Evolutionary conservation across 257 asterid genomes (phyloP).

Genomic region (Ilex asprella): DNA sequence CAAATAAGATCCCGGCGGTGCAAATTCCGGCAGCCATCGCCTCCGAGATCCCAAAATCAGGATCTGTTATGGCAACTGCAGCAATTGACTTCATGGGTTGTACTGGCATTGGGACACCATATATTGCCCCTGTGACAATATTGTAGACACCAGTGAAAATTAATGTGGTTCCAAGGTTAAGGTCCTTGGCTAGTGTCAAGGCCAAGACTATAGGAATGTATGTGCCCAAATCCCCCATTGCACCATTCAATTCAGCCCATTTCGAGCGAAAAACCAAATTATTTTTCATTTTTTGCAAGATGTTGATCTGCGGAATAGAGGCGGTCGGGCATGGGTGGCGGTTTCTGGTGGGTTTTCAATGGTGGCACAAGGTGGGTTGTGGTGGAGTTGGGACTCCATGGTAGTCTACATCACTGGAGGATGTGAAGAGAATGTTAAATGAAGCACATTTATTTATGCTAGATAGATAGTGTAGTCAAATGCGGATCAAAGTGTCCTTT

Average conservation of each 20-base stretch:
- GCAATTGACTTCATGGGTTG: conserved; percentile 88
- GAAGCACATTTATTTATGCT: not conserved
- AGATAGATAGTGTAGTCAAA: not conserved
- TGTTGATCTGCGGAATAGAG: conserved; percentile 9
- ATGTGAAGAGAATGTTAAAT: not conserved
- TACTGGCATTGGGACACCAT: conserved; percentile 81
- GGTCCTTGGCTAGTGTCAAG: conserved; percentile 54
- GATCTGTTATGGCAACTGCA: conserved; percentile 64
- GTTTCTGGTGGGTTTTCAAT: conserved; percentile 14
- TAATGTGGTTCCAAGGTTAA: conserved; percentile 67
- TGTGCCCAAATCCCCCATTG: conserved; percentile 88
- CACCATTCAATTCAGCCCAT: conserved; percentile 70
- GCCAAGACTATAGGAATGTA: conserved; percentile 63
- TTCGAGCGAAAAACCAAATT: conserved; percentile 46
- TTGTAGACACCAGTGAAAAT: conserved; percentile 70
- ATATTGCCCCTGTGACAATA: conserved; percentile 54
- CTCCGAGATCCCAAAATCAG: conserved; percentile 57
- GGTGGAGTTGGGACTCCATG: not conserved
- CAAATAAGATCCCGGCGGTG: conserved; percentile 46
- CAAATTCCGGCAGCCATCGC: conserved; percentile 80
- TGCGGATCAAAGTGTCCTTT: conserved; percentile 1
- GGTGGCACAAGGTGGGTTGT: not conserved
- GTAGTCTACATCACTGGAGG: not conserved
- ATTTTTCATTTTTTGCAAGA: conserved; percentile 23
- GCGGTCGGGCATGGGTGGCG: conserved; percentile 9